Base-by-base conservation (phyloP, 768 basidiomycete genomes). In the Filobasidium floriforme region DNA sequence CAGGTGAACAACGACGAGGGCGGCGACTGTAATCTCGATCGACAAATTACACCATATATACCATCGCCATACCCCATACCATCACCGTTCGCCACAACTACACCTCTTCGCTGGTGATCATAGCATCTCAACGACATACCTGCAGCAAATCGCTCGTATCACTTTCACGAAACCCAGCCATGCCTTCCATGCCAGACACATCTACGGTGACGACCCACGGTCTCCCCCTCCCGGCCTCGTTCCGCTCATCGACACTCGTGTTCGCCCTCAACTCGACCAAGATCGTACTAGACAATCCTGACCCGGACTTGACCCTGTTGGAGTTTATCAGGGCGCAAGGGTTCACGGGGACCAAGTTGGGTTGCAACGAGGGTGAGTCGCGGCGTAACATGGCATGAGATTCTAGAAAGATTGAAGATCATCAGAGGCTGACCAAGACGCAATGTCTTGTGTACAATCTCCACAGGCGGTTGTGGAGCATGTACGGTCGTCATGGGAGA, bases 401-500 rank as follows among this genome's bases (percentile, higher is more conserved):
- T n/a, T n/a, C n/a, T n/a, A 37, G 32, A 37, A 9, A 37, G 32
- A n/a, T n/a, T n/a, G n/a, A n/a, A n/a, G n/a, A n/a, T n/a, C n/a
- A 37, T 37, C 32, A 37, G 32, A 37, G 32, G 32, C 32, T 37
- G 32, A 9, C 32, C n/a, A n/a, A n/a, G n/a, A n/a, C n/a, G n/a
- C n/a, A n/a, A n/a, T n/a, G n/a, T n/a, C n/a, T n/a, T n/a, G n/a
- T n/a, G n/a, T n/a, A n/a, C n/a, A n/a, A n/a, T n/a, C n/a, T n/a
- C n/a, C n/a, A n/a, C n/a, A 49, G 73, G 73, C 49, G 73, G 72
- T 1, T 73, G 72, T 44, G 72, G 72, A 11, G 70, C 70, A 1
- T 69, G 68, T 55, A 70, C 69, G n/a, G 69, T 69, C 43, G 60
- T 62, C 37, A 40, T 62, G 15, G 46, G 61, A 15, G 59, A 55